Base-by-base conservation (phyloP, 345 rosid species). In the Populus euphratica region DNA sequence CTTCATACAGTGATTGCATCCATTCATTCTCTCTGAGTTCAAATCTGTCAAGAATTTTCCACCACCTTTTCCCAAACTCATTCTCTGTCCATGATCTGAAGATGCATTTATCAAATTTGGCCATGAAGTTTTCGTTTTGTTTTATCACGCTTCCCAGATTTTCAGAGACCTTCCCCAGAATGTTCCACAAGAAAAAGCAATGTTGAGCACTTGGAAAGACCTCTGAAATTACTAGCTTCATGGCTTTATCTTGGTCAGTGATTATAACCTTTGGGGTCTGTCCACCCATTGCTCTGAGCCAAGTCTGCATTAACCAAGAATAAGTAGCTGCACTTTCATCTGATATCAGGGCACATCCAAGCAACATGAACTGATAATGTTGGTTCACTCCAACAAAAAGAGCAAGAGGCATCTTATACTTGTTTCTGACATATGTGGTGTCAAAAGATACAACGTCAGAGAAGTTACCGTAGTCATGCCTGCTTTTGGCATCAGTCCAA, bases 401-500 rank as follows among this genome's bases (percentile, higher is more conserved):
- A 36, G 86, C 88, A 76, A 91, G 88, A 20, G 93, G 94, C 88
- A 89, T 81, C 82, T 88, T 91, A 74, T 91, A 86, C 76, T 89
- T 86, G 88, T 88, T 83, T 77, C 87, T 89, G 23, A 91, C 81
- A 39, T 88, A 89, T 44, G 83, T 78, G 31, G 90, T 83, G 69
- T 89, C 94, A 47, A 91, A 82, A 68, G 89, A 88, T 61, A 89
- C 94, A 78, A 84, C 91, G 67, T 91, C 93, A 78, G 83, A 80
- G 79, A 91, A 91, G 79, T 81, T 87, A 39, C 80, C 74, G 56
- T 91, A 91, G 67, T 86, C 89, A 77, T 84, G 81, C 81, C 94
- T 89, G 69, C 91, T 85, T 86, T 89, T 91, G 31, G 90, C 90
- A 81, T 91, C 92, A 21, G 88, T 86, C 93, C 94, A 91, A 61